Evolutionary conservation across 2,329 filamentous ascomycete species (phyloP), one percentile per base, ranked within the genome.

Genomic region (Alternaria novae-zelandiae): DNA sequence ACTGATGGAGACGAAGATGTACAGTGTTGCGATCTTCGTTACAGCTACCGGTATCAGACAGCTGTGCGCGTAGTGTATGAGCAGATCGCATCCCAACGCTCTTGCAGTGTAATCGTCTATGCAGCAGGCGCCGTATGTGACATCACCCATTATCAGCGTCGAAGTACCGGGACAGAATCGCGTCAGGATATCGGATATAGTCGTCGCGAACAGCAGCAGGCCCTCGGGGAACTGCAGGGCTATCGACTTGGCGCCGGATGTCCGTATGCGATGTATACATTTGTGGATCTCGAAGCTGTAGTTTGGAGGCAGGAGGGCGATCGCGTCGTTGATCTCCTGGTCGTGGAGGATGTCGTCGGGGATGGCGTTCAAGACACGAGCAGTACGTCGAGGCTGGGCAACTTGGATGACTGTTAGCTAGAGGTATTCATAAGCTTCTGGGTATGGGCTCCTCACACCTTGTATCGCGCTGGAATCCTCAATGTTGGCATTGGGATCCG

Each of bases 221-320:
- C 96, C 96, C 81, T 99, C 96, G 6, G 96, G 96, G 85, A 99
- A 96, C 81, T 99, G 96, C n/a, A 99, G 85, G 0, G 95, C 96
- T 3, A 99, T 90, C 69, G 90, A 91, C 77, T 90, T 95, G 2
- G 94, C 90, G 9, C 87, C 89, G 9, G 91, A 89, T 2, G 90
- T 91, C 47, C 93, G 91, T 79, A 99, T 94, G 51, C 95, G 90
- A 81, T 98, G 94, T 74, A 99, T 96, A 9, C 96, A 99, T 83
- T 99, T 99, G 78, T 93, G 96, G 59, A 99, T 94, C 83, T 99
- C 96, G 79, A 99, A 99, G 73, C 92, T 95, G 86, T 99, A 99
- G 84, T 99, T 99, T n/a, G 88, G 84, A 1, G 96, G 96, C 3
- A 99, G 88, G 30, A 99, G 87, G 6, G 89, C 86, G 62, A 98